Evolutionary conservation across 148 eudicot genomes (phyloP).

Genomic region (Linanthus parryae): DNA sequence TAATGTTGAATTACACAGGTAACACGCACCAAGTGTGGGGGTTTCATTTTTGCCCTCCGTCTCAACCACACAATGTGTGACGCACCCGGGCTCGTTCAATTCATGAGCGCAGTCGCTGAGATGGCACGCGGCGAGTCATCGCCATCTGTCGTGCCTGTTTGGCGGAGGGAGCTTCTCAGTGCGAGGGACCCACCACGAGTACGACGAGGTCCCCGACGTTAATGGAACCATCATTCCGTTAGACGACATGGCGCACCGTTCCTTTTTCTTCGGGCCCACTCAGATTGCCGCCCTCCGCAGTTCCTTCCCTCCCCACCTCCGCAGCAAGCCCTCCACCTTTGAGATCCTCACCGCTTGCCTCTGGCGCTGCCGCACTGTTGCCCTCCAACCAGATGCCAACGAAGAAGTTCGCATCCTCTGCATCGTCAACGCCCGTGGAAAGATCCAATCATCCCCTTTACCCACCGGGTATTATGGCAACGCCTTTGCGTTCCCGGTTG

Average conservation of each 20-base stretch:
- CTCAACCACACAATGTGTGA: conserved; percentile 18
- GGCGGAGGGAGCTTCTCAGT: too few relatives aligned
- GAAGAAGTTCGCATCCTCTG: neutral
- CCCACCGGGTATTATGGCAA: neutral
- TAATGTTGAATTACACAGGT: conserved; percentile 1
- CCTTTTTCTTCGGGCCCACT: too few relatives aligned
- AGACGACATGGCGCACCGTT: too few relatives aligned
- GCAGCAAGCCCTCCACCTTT: too few relatives aligned
- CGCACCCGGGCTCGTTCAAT: too few relatives aligned
- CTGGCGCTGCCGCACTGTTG: too few relatives aligned
- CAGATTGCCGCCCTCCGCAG: neutral
- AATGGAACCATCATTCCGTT: neutral
- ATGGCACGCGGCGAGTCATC: too few relatives aligned
- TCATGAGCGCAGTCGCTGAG: too few relatives aligned
- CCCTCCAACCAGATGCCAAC: neutral
- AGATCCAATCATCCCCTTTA: neutral
- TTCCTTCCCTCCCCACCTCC: neutral
- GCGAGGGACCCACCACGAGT: too few relatives aligned
- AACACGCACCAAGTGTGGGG: conserved; percentile 6
- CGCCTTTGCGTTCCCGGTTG: neutral
- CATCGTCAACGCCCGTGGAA: too few relatives aligned
- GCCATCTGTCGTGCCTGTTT: too few relatives aligned
- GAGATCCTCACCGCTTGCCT: too few relatives aligned
- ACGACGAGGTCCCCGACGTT: neutral
- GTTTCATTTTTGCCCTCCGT: conserved; percentile 14